Base-by-base conservation (phyloP, 176 grass and related monocot species). In the Themeda triandra region DNA sequence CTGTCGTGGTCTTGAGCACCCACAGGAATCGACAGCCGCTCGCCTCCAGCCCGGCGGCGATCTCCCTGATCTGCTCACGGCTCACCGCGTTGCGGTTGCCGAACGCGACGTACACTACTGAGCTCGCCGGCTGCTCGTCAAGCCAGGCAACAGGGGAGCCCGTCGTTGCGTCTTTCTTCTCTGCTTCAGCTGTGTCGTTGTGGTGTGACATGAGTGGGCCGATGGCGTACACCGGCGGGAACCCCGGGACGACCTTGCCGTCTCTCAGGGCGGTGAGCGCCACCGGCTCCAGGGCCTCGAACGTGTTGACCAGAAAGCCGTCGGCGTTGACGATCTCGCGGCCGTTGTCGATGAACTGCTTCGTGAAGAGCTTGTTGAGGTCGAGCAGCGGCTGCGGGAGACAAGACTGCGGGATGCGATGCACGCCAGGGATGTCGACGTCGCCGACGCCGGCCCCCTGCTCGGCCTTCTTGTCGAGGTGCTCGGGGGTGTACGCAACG, bases 91-190 rank as follows among this genome's bases (percentile, higher is more conserved):
- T 83, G 0, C 89, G 92, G 87, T 82, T 97, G 9, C 94, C 94
- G 72, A 97, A 97, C 76, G 87, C 81, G 1, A 93, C 59, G 30
- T 93, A 96, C 24, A 93, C 77, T 35, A 96, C 94, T 10, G 91
- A 96, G 5, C 49, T 44, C 18, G 81, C 76, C 4, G 92, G 92
- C 56, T 97, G 89, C 87, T 36, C 10, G 10, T 53, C 72, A 2
- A 97, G 87, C 92, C 94, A 97, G 1, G 81, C 23, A 6, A 54
- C 23, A 3, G 54, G n/a, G 13, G 80, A 24, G 1, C 13, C 23
- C 0, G 21, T 17, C 0, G 25, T 15, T 9, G 24, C 8, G 13
- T 2, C 6, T 6, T 10, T 44, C n/a, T 2, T 59, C 1, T 49
- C 29, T 2, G 7, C 49, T 8, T n/a, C 18, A 6, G 6, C 2